Conservation (phyloP, 345 rosid genomes). For the Camelina neglecta region DNA sequence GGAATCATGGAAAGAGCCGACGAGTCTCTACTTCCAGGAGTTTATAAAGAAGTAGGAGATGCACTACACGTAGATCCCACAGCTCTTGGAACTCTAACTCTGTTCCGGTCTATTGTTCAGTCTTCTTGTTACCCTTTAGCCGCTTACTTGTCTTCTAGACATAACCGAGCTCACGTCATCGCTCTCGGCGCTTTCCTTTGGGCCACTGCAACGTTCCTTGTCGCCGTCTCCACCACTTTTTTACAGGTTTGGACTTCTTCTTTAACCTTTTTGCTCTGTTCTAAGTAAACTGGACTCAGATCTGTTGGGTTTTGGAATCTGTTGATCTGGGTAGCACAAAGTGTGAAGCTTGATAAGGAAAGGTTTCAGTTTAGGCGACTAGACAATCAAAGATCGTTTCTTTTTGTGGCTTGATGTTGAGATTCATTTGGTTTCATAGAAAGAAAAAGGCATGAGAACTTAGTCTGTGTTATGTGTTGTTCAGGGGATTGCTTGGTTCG, state of each 20-base stretch:
- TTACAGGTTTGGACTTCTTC: conserved; percentile 51
- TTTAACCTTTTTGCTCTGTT: neutral
- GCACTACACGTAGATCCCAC: conserved; percentile 66
- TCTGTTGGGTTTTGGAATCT: conserved; percentile 14
- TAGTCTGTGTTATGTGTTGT: conserved; percentile 8
- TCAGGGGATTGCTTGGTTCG: conserved; percentile 6
- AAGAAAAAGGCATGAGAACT: neutral
- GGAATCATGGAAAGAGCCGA: conserved; percentile 71
- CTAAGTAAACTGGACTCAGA: neutral
- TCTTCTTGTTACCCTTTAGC: conserved; percentile 65
- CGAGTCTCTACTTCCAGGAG: conserved; percentile 70
- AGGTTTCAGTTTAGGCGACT: neutral
- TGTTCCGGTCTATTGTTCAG: conserved; percentile 72
- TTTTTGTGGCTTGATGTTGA: neutral
- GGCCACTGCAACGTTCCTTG: conserved; percentile 73
- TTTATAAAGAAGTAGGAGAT: conserved; percentile 69
- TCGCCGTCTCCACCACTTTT: conserved; percentile 64
- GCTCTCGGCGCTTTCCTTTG: conserved; percentile 73
- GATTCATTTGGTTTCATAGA: neutral
- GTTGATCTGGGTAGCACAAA: conserved; percentile 7
- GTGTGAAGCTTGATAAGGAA: conserved; percentile 11
- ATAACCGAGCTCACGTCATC: conserved; percentile 73
- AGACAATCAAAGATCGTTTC: neutral
- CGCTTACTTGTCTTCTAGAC: conserved; percentile 59
- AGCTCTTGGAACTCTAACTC: conserved; percentile 61